A percentile compares a stretch with the other conserved stretches of the same genome.
These are phyloP conservation scores for Saksenaea oblongispora DNA, from an alignment of 371 early-diverging fungal genomes.

Conservation along the genomic window DNA sequence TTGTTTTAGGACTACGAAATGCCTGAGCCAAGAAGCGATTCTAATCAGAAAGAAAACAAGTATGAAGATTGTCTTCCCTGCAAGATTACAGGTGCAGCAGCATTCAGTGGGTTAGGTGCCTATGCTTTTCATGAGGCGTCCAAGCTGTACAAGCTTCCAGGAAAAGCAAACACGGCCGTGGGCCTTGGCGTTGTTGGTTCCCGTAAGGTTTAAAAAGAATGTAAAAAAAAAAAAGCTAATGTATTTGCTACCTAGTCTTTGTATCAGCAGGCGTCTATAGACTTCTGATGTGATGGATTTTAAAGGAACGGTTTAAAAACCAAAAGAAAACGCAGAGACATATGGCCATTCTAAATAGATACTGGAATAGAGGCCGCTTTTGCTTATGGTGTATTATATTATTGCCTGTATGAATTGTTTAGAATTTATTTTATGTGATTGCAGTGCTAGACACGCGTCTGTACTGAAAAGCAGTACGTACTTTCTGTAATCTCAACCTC, in stretches of 20 bases:
- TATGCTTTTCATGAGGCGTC: conserved; percentile 44
- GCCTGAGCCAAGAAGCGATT: background rate
- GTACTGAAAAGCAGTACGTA: no score
- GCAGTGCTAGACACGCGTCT: no score
- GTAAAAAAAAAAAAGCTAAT: no score
- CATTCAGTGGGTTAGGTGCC: conserved; percentile 40
- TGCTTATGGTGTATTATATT: no score
- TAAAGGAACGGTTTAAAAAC: no score
- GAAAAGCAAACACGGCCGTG: conserved; percentile 36
- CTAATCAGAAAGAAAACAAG: conserved; percentile 1
- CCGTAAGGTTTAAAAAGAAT: conserved; percentile 25
- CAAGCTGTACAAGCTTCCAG: conserved; percentile 34
- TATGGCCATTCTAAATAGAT: no score
- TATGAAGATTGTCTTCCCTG: conserved; percentile 48
- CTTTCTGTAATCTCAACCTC: no score
- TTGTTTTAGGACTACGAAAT: background rate
- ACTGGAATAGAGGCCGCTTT: no score
- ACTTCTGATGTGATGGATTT: conserved; percentile 25
- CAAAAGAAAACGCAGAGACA: background rate
- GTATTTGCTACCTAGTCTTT: conserved; percentile 36
- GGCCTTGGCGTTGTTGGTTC: conserved; percentile 47
- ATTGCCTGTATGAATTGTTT: no score
- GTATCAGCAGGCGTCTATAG: conserved; percentile 49
- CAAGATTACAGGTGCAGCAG: conserved; percentile 41
- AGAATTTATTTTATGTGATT: no score